These are phyloP conservation scores for Ganoderma resinaceum DNA, from an alignment of 1,284 basidiomycete species.

Conservation along the genomic window DNA sequence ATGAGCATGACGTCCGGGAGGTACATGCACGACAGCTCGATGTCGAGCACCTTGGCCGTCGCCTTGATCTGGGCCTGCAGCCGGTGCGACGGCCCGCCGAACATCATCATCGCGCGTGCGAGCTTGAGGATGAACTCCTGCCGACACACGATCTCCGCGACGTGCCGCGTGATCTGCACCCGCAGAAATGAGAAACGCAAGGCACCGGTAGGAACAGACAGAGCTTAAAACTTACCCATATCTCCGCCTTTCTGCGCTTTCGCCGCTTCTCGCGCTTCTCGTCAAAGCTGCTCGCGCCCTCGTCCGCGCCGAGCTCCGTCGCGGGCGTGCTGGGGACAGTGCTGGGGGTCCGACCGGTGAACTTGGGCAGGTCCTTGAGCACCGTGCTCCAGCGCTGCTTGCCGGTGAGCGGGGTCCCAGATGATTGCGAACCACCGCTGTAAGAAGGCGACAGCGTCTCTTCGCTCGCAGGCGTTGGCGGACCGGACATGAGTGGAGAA, in stretches of 20 bases:
- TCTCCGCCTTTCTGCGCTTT: conserved; percentile 79
- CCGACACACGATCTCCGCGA: conserved; percentile 85
- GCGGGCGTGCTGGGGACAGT: conserved; percentile 35
- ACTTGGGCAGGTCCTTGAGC: conserved; percentile 43
- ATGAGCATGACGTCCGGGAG: conserved; percentile 86
- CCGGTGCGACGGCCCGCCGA: conserved; percentile 90
- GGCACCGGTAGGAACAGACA: not conserved
- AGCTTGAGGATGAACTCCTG: conserved; percentile 94
- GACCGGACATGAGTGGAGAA: conserved; percentile 18
- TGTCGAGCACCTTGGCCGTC: conserved; percentile 86
- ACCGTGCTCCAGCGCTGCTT: conserved; percentile 43
- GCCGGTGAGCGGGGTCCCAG: conserved; percentile 9
- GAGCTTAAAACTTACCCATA: conserved; percentile 63
- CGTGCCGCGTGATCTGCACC: conserved; percentile 85
- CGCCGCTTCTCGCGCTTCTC: conserved; percentile 43
- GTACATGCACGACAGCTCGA: conserved; percentile 87
- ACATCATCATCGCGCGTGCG: conserved; percentile 93
- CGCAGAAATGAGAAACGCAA: not conserved
- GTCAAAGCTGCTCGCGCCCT: conserved; percentile 40
- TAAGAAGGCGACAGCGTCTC: conserved; percentile 25
- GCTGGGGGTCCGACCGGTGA: conserved; percentile 34
- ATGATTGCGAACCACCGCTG: conserved; percentile 11
- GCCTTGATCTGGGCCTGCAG: conserved; percentile 88
- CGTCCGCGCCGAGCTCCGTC: conserved; percentile 34
- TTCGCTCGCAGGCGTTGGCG: conserved; percentile 22